Percentiles rank a stretch among this genome's conserved stretches.
Evolutionary conservation across 257 asterid species (phyloP).

Genomic region (Capsicum rhomboideum): DNA sequence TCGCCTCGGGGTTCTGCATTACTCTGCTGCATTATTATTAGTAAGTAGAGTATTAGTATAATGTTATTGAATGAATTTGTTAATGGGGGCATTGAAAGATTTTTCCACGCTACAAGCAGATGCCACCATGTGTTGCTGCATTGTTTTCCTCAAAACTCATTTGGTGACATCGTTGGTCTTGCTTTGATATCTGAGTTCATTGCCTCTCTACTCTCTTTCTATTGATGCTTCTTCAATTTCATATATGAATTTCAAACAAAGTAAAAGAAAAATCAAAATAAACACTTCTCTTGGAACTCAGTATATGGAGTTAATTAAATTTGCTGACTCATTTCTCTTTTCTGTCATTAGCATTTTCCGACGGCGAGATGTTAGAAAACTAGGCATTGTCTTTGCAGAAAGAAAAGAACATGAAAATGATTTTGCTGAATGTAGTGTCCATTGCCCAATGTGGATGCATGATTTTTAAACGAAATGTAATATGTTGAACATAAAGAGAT

Average conservation of each 20-base stretch:
- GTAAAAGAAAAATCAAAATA: no score
- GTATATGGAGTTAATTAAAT: not conserved
- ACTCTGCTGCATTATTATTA: constrained; percentile 32
- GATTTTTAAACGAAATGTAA: not conserved
- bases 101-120: constrained; percentile 16
- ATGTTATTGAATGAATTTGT: constrained; percentile 1
- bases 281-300: not conserved
- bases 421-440: not conserved
- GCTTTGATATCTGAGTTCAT: constrained; percentile 28
- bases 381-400: not conserved
- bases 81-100: not conserved
- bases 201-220: not conserved
- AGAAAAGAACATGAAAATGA: not conserved
- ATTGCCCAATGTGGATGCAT: not conserved
- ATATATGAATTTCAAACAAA: no score
- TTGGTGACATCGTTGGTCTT: constrained; percentile 56
- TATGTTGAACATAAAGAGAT: no score
- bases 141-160: constrained; percentile 57
- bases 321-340: not conserved
- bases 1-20: constrained; percentile 66
- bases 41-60: not conserved
- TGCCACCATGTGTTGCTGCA: constrained; percentile 58
- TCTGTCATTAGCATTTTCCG: constrained; percentile 3
- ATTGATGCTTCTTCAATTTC: not conserved
- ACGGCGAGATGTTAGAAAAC: not conserved